These are phyloP conservation scores for Seminavis robusta DNA, from an alignment of 108 stramenopile species.

Conservation along the genomic window DNA sequence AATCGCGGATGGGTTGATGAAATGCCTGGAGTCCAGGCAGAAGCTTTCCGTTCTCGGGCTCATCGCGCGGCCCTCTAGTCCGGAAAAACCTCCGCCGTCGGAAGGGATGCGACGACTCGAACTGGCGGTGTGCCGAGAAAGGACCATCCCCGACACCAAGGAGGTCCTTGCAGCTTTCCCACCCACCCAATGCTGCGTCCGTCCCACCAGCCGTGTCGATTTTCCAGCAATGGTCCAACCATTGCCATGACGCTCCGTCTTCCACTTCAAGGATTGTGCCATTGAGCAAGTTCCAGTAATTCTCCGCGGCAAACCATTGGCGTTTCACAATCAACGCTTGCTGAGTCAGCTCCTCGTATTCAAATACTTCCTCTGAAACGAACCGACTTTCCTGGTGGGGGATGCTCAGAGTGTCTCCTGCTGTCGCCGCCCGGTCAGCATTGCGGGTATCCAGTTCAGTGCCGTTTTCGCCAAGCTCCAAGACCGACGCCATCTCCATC, in stretches of 20 bases:
- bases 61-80: slow-evolving; percentile 3
- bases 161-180: slow-evolving; percentile 60
- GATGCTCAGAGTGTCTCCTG: slow-evolving; percentile 34
- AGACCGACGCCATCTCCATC: slow-evolving; percentile 58
- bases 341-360: slow-evolving; percentile 63
- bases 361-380: slow-evolving; percentile 60
- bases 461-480: slow-evolving; percentile 61
- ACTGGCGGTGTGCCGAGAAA: slow-evolving; percentile 42
- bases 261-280: slow-evolving; percentile 21
- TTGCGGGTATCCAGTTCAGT: slow-evolving; percentile 28
- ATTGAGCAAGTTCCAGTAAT: slow-evolving; percentile 29
- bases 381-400: slow-evolving; percentile 36
- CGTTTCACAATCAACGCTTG: slow-evolving; percentile 39
- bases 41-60: neutral
- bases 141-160: slow-evolving; percentile 21
- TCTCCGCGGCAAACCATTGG: slow-evolving; percentile 67
- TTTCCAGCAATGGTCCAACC: slow-evolving; percentile 45
- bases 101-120: slow-evolving; percentile 43
- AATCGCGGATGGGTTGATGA: slow-evolving; percentile 43
- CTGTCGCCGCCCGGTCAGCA: slow-evolving; percentile 17
- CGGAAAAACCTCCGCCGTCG: slow-evolving; percentile 64
- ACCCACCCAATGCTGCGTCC: slow-evolving; percentile 38
- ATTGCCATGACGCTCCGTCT: slow-evolving; percentile 27
- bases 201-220: slow-evolving; percentile 54
- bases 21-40: slow-evolving; percentile 39